These are phyloP conservation scores for Prunus mume DNA, from an alignment of 306 rosid genomes.

Conservation along the genomic window DNA sequence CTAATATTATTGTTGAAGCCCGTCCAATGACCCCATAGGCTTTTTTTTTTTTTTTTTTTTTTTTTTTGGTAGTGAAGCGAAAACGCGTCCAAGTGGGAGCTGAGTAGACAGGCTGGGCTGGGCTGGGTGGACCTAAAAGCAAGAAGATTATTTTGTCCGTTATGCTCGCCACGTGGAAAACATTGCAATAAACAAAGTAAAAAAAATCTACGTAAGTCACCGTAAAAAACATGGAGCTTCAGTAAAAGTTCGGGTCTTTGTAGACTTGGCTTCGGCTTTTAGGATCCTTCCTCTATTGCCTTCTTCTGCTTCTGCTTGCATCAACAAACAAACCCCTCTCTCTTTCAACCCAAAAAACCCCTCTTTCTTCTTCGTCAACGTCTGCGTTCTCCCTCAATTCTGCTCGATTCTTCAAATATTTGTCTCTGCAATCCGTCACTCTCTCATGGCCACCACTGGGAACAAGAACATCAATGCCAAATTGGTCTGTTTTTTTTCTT, in stretches of 20 bases:
- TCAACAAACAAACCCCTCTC: background rate
- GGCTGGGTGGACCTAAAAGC: background rate
- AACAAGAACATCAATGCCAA: conserved; percentile 61
- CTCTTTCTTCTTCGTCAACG: conserved; percentile 20
- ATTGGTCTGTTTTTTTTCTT: conserved; percentile 35
- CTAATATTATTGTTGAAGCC: background rate
- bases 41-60: too few relatives aligned
- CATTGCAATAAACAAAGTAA: background rate
- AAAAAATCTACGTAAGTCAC: background rate
- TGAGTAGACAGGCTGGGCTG: background rate
- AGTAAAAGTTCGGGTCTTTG: background rate
- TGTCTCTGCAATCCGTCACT: conserved; percentile 7
- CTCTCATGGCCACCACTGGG: conserved; percentile 57
- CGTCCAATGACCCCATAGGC: background rate
- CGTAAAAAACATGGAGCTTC: background rate
- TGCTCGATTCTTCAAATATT: background rate
- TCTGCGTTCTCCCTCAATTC: background rate
- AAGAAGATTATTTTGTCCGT: background rate
- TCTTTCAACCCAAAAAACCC: background rate
- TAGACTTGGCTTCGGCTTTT: background rate
- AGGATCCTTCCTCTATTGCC: conserved; percentile 25
- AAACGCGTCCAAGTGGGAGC: background rate
- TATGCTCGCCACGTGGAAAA: conserved; percentile 8
- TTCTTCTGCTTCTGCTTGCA: conserved; percentile 14
- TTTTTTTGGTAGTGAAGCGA: background rate